phyloP scores from a whole-genome alignment of 495 filamentous ascomycete species.

The Choiromyces venosus region DNA sequence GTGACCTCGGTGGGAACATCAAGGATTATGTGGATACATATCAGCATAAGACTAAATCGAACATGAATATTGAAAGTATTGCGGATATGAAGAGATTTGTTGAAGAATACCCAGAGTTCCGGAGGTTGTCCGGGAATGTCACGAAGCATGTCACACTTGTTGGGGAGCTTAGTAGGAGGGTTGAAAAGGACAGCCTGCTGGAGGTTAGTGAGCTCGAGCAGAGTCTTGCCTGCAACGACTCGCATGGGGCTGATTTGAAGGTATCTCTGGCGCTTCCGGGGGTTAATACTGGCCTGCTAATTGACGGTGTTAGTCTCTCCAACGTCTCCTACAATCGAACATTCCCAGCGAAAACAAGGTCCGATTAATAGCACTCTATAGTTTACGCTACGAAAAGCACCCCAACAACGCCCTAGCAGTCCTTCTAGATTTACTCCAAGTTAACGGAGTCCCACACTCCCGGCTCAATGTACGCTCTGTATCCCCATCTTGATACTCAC shows the following conservation, averaged over 20 bases:
- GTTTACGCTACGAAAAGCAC: slow-evolving; percentile 82
- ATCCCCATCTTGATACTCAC: slow-evolving; percentile 45
- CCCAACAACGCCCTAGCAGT: slow-evolving; percentile 71
- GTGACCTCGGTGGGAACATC: slow-evolving; percentile 92
- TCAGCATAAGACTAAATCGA: slow-evolving; percentile 87
- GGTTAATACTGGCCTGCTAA: slow-evolving; percentile 25
- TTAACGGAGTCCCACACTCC: slow-evolving; percentile 42
- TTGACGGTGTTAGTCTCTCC: slow-evolving; percentile 58
- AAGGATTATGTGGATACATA: slow-evolving; percentile 99
- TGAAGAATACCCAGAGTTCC: slow-evolving; percentile 96
- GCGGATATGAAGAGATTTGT: slow-evolving; percentile 98
- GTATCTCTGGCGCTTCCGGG: slow-evolving; percentile 47
- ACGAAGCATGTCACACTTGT: slow-evolving; percentile 97
- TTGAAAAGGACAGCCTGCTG: slow-evolving; percentile 74
- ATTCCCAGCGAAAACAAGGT: slow-evolving; percentile 76
- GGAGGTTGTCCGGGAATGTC: slow-evolving; percentile 93
- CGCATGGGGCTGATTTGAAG: slow-evolving; percentile 78
- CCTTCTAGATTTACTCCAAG: slow-evolving; percentile 76
- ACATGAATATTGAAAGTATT: slow-evolving; percentile 91
- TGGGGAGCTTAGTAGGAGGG: slow-evolving; percentile 79
- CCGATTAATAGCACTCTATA: slow-evolving; percentile 82
- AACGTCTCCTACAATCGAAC: slow-evolving; percentile 70
- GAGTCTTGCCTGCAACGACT: slow-evolving; percentile 93
- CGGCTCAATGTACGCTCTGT: slow-evolving; percentile 49
- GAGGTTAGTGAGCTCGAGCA: slow-evolving; percentile 97